Percentiles rank a stretch among this genome's conserved stretches.
phyloP scores from a whole-genome alignment of 1,284 basidiomycete genomes.

The Apiotrichum gamsii region DNA sequence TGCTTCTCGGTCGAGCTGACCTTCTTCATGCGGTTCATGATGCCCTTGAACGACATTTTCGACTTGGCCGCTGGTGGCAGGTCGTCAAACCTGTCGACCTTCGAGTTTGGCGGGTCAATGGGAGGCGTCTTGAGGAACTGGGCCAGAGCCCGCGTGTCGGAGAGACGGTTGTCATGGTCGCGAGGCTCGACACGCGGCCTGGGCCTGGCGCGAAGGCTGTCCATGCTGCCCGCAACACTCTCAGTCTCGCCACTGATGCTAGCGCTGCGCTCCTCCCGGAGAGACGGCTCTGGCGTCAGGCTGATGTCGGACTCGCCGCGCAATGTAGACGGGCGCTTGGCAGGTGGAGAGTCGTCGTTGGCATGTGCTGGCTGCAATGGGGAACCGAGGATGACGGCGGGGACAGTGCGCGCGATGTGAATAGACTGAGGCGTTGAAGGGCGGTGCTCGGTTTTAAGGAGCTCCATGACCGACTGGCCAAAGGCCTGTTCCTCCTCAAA shows the following conservation, averaged over 20 bases:
- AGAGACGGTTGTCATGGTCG: not conserved
- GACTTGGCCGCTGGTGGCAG: not conserved
- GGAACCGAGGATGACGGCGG: conserved; percentile 36
- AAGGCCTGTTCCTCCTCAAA: conserved; percentile 24
- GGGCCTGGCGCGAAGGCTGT: too few species aligned
- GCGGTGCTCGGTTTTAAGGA: conserved; percentile 1
- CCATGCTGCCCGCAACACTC: too few species aligned
- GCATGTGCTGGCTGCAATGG: conserved; percentile 3
- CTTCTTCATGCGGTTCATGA: conserved; percentile 12
- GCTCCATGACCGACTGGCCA: conserved; percentile 5
- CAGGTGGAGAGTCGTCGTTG: too few species aligned
- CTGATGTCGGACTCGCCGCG: too few species aligned
- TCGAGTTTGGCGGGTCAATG: not conserved
- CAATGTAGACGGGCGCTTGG: too few species aligned
- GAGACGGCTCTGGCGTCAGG: too few species aligned
- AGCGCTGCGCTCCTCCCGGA: too few species aligned
- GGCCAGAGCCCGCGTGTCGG: not conserved
- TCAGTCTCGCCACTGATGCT: too few species aligned
- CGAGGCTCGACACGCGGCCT: conserved; percentile 13
- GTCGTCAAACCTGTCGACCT: too few species aligned
- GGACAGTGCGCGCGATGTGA: conserved; percentile 22
- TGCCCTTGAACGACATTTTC: not conserved
- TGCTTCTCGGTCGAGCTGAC: not conserved
- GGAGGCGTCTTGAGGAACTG: not conserved
- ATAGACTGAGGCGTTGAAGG: too few species aligned